Percentiles rank a stretch among this genome's conserved stretches.
These are phyloP conservation scores for Orbilia brochopaga DNA, from an alignment of 2,329 filamentous ascomycete genomes.

Conservation along the genomic window DNA sequence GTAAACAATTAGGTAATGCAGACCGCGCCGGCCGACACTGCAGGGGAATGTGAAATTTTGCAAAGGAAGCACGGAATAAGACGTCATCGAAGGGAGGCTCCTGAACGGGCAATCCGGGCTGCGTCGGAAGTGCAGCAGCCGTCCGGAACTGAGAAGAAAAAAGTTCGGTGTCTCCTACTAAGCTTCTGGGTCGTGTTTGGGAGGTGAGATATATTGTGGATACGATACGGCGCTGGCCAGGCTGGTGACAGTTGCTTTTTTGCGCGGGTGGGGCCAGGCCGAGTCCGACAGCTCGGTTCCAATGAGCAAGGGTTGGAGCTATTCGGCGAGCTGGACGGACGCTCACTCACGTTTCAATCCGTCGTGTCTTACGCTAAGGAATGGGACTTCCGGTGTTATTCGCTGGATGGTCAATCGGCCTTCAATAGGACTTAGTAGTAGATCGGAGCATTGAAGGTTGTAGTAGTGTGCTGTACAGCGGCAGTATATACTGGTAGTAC, in stretches of 20 bases:
- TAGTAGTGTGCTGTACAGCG: too few relatives aligned
- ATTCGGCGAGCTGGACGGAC: constrained; percentile 46
- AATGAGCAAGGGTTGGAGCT: constrained; percentile 25
- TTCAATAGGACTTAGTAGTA: too few relatives aligned
- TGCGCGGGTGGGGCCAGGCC: background rate
- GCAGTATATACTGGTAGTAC: too few relatives aligned
- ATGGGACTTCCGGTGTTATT: too few relatives aligned
- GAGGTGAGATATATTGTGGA: background rate
- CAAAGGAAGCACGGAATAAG: constrained; percentile 15
- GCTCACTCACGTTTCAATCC: background rate
- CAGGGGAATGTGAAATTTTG: background rate
- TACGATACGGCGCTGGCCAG: background rate
- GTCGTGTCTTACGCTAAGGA: constrained; percentile 35
- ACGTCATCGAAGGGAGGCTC: constrained; percentile 16
- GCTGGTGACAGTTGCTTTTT: constrained; percentile 6
- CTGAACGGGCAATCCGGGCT: constrained; percentile 6
- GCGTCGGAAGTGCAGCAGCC: constrained; percentile 3
- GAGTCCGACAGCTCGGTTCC: constrained; percentile 22
- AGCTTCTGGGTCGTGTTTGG: background rate
- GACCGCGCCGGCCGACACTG: background rate
- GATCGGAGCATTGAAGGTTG: too few relatives aligned
- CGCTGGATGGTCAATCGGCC: too few relatives aligned
- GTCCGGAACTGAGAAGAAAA: background rate
- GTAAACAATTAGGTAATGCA: background rate
- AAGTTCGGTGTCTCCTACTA: background rate